Percentiles rank a stretch among this genome's conserved stretches.
Conservation (phyloP, 352 stramenopile genomes). For the Achlya hypogyna region DNA sequence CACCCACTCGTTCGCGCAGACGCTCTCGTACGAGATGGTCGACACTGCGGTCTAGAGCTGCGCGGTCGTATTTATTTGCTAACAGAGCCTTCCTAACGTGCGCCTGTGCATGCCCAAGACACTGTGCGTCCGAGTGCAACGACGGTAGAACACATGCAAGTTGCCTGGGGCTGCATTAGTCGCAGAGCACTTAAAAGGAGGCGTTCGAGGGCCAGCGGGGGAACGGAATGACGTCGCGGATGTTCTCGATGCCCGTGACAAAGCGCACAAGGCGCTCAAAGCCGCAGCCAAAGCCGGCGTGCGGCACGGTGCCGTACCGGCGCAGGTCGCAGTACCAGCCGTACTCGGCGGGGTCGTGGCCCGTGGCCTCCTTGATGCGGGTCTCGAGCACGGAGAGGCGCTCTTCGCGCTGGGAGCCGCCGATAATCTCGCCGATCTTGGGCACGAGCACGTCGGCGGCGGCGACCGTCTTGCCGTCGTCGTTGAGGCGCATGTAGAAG, state of each 20-base stretch:
- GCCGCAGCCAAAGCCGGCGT: slow-evolving; percentile 95
- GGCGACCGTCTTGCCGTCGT: slow-evolving; percentile 94
- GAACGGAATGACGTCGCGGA: slow-evolving; percentile 98
- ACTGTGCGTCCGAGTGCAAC: neutral
- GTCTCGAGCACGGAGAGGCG: slow-evolving; percentile 84
- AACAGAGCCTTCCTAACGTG: too few species aligned
- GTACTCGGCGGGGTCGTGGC: slow-evolving; percentile 76
- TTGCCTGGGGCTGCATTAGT: neutral
- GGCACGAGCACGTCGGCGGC: slow-evolving; percentile 97
- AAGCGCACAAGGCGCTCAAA: slow-evolving; percentile 98
- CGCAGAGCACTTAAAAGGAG: slow-evolving; percentile 65
- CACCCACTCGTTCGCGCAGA: neutral
- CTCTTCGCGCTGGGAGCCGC: slow-evolving; percentile 95
- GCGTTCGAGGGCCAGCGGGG: slow-evolving; percentile 95
- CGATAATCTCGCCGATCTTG: slow-evolving; percentile 95
- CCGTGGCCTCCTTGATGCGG: slow-evolving; percentile 49
- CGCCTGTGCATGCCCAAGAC: neutral
- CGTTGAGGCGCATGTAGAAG: slow-evolving; percentile 99
- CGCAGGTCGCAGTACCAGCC: slow-evolving; percentile 98
- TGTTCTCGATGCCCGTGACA: slow-evolving; percentile 98
- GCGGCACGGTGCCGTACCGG: slow-evolving; percentile 91
- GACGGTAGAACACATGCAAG: neutral
- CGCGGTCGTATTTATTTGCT: neutral
- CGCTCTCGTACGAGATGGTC: neutral
- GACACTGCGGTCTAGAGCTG: neutral